Evolutionary conservation across 1,284 basidiomycete genomes (phyloP).

Genomic region (Leccinum fallax): DNA sequence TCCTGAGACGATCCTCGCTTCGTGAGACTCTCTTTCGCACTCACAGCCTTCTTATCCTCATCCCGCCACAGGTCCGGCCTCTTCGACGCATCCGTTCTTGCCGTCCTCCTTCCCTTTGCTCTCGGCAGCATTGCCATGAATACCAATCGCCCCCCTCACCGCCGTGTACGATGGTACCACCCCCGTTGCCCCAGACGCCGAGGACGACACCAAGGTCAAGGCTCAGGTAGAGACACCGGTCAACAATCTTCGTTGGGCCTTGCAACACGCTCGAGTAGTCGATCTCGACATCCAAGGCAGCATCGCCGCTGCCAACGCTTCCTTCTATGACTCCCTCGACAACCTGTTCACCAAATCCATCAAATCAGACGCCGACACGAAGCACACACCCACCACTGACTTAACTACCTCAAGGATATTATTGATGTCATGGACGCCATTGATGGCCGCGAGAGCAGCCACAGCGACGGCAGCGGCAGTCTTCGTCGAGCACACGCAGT

Average conservation of each 20-base stretch:
- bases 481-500: constrained; percentile 30
- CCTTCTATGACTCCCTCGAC: constrained; percentile 69
- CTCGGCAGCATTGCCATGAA: constrained; percentile 46
- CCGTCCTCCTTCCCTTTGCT: constrained; percentile 58
- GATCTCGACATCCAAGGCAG: constrained; percentile 64
- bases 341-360: constrained; percentile 70
- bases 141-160: constrained; percentile 50
- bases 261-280: constrained; percentile 60
- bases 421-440: constrained; percentile 33
- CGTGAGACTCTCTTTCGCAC: constrained; percentile 20
- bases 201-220: constrained; percentile 16
- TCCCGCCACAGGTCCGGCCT: constrained; percentile 30
- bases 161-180: constrained; percentile 55
- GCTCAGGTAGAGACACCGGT: constrained; percentile 23
- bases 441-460: constrained; percentile 20
- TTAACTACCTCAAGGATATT: constrained; percentile 31
- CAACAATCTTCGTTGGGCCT: constrained; percentile 60
- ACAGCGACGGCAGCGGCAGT: constrained; percentile 22
- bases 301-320: constrained; percentile 45
- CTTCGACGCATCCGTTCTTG: constrained; percentile 45
- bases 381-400: constrained; percentile 43
- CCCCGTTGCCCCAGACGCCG: constrained; percentile 38
- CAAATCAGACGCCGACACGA: constrained; percentile 27
- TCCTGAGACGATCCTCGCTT: constrained; percentile 17
- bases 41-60: constrained; percentile 10